Evolutionary conservation across 2,329 filamentous ascomycete genomes (phyloP).

Genomic region (Zasmidium citrigriseum): DNA sequence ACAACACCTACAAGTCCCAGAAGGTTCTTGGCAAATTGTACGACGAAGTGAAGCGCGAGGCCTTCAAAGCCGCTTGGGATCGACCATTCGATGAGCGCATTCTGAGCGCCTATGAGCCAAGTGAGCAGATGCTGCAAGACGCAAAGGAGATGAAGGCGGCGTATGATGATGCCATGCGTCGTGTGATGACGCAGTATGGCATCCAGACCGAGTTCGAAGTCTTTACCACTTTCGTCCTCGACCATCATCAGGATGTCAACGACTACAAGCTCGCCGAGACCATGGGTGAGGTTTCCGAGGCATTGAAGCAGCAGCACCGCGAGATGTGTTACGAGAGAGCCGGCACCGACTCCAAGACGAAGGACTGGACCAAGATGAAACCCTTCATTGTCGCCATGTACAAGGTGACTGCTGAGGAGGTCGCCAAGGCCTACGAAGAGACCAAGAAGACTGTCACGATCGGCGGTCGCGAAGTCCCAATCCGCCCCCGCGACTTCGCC

Average conservation of each 20-base stretch:
- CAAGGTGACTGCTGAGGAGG: conserved; percentile 72
- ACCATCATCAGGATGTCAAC: conserved; percentile 67
- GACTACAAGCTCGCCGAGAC: conserved; percentile 90
- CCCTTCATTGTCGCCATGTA: conserved; percentile 88
- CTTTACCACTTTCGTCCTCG: conserved; percentile 81
- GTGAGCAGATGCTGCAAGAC: conserved; percentile 55
- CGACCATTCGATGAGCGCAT: conserved; percentile 76
- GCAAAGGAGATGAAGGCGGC: conserved; percentile 69
- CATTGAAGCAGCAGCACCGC: conserved; percentile 69
- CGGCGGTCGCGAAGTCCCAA: conserved; percentile 40
- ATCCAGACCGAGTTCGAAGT: conserved; percentile 89
- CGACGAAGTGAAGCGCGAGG: conserved; percentile 68
- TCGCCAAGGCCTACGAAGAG: conserved; percentile 60
- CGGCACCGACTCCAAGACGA: conserved; percentile 41
- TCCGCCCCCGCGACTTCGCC: conserved; percentile 43
- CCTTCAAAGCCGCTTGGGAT: conserved; percentile 73
- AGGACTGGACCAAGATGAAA: conserved; percentile 60
- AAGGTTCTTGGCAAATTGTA: conserved; percentile 81
- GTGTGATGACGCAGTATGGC: conserved; percentile 82
- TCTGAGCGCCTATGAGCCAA: conserved; percentile 61
- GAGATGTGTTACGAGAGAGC: conserved; percentile 66
- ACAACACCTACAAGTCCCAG: conserved; percentile 63
- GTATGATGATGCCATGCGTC: conserved; percentile 75
- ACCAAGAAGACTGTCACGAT: conserved; percentile 42
- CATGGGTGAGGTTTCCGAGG: conserved; percentile 67